phyloP scores from a whole-genome alignment of 331 rosid species.

The Spiraea crenata region DNA sequence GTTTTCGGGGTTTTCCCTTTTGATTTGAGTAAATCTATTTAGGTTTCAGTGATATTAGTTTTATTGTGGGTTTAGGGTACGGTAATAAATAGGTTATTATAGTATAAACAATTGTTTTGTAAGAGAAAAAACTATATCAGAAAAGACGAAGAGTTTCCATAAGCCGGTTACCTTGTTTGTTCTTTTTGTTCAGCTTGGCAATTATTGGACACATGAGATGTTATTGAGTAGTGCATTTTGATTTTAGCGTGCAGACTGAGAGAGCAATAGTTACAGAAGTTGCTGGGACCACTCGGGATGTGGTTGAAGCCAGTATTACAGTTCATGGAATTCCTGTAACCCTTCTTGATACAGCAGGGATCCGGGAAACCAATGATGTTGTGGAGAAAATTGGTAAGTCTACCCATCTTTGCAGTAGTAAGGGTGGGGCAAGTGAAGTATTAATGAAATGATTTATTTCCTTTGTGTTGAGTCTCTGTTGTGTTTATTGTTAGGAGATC shows the following conservation, averaged over 20 bases:
- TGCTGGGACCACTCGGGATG: constrained; percentile 98
- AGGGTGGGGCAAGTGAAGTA: too few species aligned
- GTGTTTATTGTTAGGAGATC: background rate
- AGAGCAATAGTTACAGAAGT: constrained; percentile 97
- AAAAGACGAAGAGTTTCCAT: background rate
- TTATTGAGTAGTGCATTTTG: constrained; percentile 44
- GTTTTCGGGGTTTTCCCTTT: background rate
- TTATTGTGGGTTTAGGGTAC: background rate
- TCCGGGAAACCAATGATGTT: constrained; percentile 86
- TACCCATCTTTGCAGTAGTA: constrained; percentile 1
- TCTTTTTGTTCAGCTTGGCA: background rate
- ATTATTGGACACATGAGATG: constrained; percentile 14
- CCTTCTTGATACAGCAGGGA: constrained; percentile 98
- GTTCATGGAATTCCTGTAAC: constrained; percentile 82
- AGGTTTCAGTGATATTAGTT: background rate
- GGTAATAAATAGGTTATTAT: background rate
- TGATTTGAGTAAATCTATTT: background rate
- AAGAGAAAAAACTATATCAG: background rate
- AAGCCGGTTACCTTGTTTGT: background rate
- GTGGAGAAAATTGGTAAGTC: constrained; percentile 91
- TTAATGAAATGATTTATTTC: background rate
- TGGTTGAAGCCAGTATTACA: constrained; percentile 80
- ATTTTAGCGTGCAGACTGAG: constrained; percentile 94
- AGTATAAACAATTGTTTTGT: background rate
- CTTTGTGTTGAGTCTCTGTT: background rate